A percentile compares a stretch with the other conserved stretches of the same genome.
phyloP scores from a whole-genome alignment of 768 basidiomycete genomes.

The Nevesoporus exiguus region DNA sequence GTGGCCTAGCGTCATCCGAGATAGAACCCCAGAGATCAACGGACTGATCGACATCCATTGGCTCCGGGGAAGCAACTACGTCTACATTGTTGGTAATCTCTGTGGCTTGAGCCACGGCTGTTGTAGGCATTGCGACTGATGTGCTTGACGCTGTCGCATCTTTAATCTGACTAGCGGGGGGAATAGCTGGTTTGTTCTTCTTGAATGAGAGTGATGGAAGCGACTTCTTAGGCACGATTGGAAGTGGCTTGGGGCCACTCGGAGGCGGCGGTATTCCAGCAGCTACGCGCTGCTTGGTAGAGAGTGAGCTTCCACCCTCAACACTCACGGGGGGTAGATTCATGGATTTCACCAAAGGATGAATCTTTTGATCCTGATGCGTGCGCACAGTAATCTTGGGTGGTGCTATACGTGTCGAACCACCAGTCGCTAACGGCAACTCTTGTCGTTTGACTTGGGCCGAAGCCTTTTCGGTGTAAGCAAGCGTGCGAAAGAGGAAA shows the following conservation, averaged over 20 bases:
- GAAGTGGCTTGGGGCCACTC: constrained; percentile 35
- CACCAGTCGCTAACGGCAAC: not conserved
- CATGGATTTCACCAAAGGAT: constrained; percentile 34
- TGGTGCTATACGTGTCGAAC: constrained; percentile 6
- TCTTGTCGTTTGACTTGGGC: constrained; percentile 10
- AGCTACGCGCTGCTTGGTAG: constrained; percentile 50
- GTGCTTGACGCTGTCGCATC: constrained; percentile 6
- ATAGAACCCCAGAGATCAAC: constrained; percentile 12
- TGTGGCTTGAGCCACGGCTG: constrained; percentile 9
- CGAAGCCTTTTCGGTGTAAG: constrained; percentile 5
- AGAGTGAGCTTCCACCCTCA: constrained; percentile 37
- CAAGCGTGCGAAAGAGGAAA: not conserved
- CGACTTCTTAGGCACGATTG: constrained; percentile 18
- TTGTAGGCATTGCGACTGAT: constrained; percentile 2
- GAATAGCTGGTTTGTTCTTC: constrained; percentile 32
- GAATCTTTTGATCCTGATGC: constrained; percentile 28
- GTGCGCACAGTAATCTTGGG: constrained; percentile 23
- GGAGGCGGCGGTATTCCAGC: constrained; percentile 37
- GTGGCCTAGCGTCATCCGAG: constrained; percentile 6
- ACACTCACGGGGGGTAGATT: constrained; percentile 20
- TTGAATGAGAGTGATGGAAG: constrained; percentile 42
- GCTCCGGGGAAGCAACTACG: constrained; percentile 14
- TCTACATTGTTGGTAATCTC: not conserved
- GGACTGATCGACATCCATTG: constrained; percentile 20
- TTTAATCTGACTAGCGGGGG: constrained; percentile 9